Base-by-base conservation (phyloP, 441 rosid species). In the Flueggea neowawraea region DNA sequence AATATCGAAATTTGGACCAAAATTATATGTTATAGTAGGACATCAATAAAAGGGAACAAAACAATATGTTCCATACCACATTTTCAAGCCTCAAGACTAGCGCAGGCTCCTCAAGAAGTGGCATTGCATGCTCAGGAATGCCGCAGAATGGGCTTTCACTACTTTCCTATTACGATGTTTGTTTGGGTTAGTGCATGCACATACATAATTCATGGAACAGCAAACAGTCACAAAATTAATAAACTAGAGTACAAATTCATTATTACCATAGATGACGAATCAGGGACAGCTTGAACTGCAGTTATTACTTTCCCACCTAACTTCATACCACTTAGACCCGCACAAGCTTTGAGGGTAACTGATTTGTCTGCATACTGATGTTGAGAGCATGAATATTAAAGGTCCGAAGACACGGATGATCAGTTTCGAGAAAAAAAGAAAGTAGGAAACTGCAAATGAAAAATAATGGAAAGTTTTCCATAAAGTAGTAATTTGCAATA, bases 281-380 rank as follows among this genome's bases (percentile, higher is more conserved):
- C 55, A 28, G 82, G 83, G 75, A 75, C 53, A 74, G 86, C 90
- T 75, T 80, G 95, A 72, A 89, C 91, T 17, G 77, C 96, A 74
- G 89, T 86, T 58, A 95, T 61, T 53, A 81, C 77, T 80, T 84
- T 83, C 68, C 96, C 98, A 67, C 96, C 98, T 67, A 95, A 71
- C 81, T 86, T 91, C 92, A 91, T 81, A 58, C 99, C 98, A 78
- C 88, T 91, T 55, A 95, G 81, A 61, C 91, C 93, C 49, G 82
- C 95, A 76, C 97, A 88, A 56, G 98, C 98, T 84, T 77, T 95
- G 70, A 50, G 74, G 61, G 98, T 76, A 60, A 80, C 75, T 51
- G 90, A 80, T 57, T 80, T 83, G 65, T 95, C 99, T 45, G 76
- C 79, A 73, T 88, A 91, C 98, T 95, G 89, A 64, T 58, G 67